Percentiles rank a stretch among this genome's conserved stretches.
phyloP scores from a whole-genome alignment of 345 rosid species.

The Salix dunnii region DNA sequence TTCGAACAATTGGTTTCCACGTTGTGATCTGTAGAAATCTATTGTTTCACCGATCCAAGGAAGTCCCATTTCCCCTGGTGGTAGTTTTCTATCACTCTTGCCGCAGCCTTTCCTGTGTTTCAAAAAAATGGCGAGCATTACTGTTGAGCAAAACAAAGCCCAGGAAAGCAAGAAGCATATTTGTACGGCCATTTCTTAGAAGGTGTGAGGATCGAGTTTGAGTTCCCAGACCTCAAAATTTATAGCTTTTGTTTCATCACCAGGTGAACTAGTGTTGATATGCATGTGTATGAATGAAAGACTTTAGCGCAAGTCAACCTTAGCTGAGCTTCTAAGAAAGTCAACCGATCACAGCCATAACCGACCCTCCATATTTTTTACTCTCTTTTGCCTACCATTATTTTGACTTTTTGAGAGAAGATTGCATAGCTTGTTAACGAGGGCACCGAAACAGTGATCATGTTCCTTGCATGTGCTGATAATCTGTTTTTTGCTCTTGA shows the following conservation, averaged over 20 bases:
- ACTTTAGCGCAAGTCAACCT: constrained; percentile 11
- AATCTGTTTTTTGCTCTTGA: constrained; percentile 2
- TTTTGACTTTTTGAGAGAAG: not conserved
- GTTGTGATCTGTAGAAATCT: constrained; percentile 65
- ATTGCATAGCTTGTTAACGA: not conserved
- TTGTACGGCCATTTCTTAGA: constrained; percentile 15
- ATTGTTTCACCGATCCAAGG: constrained; percentile 75
- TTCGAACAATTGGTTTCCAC: constrained; percentile 48
- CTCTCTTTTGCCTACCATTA: not conserved
- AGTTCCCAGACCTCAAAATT: not conserved
- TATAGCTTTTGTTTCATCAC: not conserved
- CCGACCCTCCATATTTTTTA: constrained; percentile 4
- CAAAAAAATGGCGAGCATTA: constrained; percentile 36
- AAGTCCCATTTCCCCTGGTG: constrained; percentile 63
- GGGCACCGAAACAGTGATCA: not conserved
- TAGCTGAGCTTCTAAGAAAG: constrained; percentile 18
- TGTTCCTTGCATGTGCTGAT: constrained; percentile 5
- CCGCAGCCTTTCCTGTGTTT: constrained; percentile 19
- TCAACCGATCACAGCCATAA: constrained; percentile 23
- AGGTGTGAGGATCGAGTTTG: not conserved
- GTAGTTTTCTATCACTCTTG: constrained; percentile 38
- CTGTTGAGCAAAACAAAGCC: constrained; percentile 26
- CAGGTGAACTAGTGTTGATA: constrained; percentile 11
- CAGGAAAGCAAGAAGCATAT: constrained; percentile 20
- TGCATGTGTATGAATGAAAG: too few species aligned